Evolutionary conservation across 306 rosid species (phyloP), one percentile per base, ranked within the genome.

Genomic region (Fagus crenata): DNA sequence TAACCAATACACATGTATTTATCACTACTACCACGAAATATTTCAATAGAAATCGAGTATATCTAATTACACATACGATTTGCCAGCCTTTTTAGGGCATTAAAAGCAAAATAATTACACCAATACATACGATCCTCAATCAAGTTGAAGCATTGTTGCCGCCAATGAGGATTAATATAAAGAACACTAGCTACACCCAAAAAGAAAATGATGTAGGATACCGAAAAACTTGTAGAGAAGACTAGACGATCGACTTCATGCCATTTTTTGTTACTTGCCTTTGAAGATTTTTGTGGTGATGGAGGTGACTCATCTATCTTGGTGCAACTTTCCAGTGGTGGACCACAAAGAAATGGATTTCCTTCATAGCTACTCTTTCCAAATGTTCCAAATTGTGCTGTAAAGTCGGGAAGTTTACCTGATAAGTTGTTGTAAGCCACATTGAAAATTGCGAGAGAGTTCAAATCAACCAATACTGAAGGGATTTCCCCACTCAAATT

Each of bases 371-470:
- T 75, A 15, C 33, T 64, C 7, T 32, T 4, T 43, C 4, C 37
- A 36, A 63, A 75, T 7, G 63, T 61, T 5, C 1, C 3, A 37
- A 75, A 75, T 13, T 75, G 79, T 2, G 1, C 4, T 49, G 7
- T 11, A 0, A 7, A 3, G 5, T 67, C 41, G 3, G 79, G 79
- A 17, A 51, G 14, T 49, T 7, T 49, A 11, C 72, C 73, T 2
- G 79, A 75, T 2, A 75, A 46, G 42, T 75, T 75, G 17, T 75
- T 75, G 49, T 75, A 7, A 33, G 63, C 35, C 18, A 75, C 78
- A 9, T 35, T 63, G 49, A 75, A 75, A 31, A 0, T 37, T n/a
- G 14, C 7, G 35, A 73, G 51, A 7, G 11, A 63, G 0, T 40
- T 6, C 6, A 63, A 61, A 12, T 5, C 31, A 61, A 6, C 15